Base-by-base conservation (phyloP, 2,329 filamentous ascomycete genomes). In the Exophiala aquamarina region DNA sequence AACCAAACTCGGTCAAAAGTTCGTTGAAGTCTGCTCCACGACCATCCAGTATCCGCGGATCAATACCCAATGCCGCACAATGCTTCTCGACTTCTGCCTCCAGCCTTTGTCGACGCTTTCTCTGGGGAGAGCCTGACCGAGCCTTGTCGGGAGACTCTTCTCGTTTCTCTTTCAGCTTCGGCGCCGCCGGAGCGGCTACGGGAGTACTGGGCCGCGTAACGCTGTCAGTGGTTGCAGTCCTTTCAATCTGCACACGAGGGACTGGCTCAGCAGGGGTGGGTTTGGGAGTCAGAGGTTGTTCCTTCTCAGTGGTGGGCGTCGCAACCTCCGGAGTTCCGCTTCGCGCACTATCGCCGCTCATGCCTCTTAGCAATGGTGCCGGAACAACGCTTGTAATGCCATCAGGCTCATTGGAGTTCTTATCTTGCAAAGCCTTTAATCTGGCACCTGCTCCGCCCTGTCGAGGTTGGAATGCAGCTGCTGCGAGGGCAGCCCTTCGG, bases 381-480 rank as follows among this genome's bases (percentile, higher is more conserved):
- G 88, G 88, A 17, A 96, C 86, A 29, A 96, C 91, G 31, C 85
- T 81, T 10, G 86, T 95, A 55, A 96, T 95, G 2, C 91, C 92
- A 70, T 96, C 91, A 5, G 89, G 87, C 4, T 86, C 89, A 18
- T 86, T 80, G 3, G 69, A 70, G n/a, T 68, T 66, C 54, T 72
- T 74, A 46, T 82, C 77, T 28, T 76, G 71, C 52, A 77, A 74
- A 41, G 84, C 80, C 45, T 86, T 76, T 43, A 95, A 72, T 41
- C 87, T 84, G 52, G 94, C 89, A 41, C 83, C 90, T 17, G 89
- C 91, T 55, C 91, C 92, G 47, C 92, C 92, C 26, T 85, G 84
- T 48, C 92, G 82, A 15, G 92, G 92, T 62, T 92, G 94, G 71
- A 97, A 97, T 14, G 79, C 79, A 45, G 70, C 78, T 9, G 84